Conservation (phyloP, 495 filamentous ascomycete species). For the Ascodesmis nigricans region DNA sequence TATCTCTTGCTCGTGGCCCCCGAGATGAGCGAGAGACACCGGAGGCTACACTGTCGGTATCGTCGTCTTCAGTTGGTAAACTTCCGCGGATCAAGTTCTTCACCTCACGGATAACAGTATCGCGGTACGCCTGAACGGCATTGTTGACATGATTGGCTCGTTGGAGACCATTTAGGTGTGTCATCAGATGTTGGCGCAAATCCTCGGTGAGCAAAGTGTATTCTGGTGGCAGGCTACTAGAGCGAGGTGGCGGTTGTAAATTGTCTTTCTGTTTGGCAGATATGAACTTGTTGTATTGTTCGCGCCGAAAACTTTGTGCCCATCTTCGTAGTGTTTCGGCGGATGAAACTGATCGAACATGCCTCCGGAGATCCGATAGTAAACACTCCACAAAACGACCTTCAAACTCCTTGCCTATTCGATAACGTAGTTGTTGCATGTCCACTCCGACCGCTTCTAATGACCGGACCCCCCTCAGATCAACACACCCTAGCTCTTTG, state of each 20-base stretch:
- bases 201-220: constrained; percentile 25
- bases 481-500: constrained; percentile 29
- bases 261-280: constrained; percentile 13
- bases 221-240: constrained; percentile 19
- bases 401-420: constrained; percentile 76
- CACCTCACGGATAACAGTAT: constrained; percentile 69
- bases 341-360: constrained; percentile 52
- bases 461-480: constrained; percentile 58
- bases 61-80: constrained; percentile 79
- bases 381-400: constrained; percentile 55
- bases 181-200: constrained; percentile 42
- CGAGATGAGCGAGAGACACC: constrained; percentile 44
- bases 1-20: constrained; percentile 44
- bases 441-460: constrained; percentile 61
- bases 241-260: constrained; percentile 17
- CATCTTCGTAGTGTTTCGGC: constrained; percentile 60
- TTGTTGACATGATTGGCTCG: constrained; percentile 53
- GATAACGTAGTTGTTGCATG: constrained; percentile 46
- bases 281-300: constrained; percentile 22
- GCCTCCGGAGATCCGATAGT: constrained; percentile 55
- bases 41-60: constrained; percentile 76
- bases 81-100: constrained; percentile 65
- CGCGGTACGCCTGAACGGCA: constrained; percentile 67
- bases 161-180: constrained; percentile 54
- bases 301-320: constrained; percentile 37